phyloP scores from a whole-genome alignment of 208 protist genomes.

The Endotrypanum monterogeii region DNA sequence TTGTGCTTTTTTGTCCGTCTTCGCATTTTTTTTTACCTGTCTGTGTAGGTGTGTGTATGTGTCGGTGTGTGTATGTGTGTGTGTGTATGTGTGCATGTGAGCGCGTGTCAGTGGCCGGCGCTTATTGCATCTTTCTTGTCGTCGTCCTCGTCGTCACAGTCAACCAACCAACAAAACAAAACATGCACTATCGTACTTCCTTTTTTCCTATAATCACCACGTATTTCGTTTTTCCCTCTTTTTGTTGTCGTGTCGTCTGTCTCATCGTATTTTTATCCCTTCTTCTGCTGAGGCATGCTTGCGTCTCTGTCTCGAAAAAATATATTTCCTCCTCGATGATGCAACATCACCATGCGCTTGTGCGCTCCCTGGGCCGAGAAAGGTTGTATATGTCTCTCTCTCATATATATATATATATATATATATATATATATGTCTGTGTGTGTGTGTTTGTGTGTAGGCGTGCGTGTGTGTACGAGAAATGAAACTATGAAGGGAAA shows the following conservation, averaged over 20 bases:
- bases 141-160: slow-evolving; percentile 4
- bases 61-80: neutral
- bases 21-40: neutral
- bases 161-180: slow-evolving; percentile 7
- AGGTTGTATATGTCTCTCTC: too few species aligned
- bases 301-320: neutral
- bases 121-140: slow-evolving; percentile 6
- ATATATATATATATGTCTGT: too few species aligned
- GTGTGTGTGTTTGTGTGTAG: too few species aligned
- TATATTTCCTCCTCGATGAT: neutral
- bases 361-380: neutral
- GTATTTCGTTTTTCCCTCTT: neutral
- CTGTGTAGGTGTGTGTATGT: neutral
- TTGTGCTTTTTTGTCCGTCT: neutral
- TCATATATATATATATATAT: neutral
- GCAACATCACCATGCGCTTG: neutral
- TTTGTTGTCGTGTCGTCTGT: slow-evolving; percentile 1
- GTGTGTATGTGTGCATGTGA: neutral
- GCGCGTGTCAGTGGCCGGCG: slow-evolving; percentile 1
- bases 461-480: neutral
- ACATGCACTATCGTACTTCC: slow-evolving; percentile 9
- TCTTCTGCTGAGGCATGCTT: neutral
- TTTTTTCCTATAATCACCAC: neutral
- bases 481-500: neutral
- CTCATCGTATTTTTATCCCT: neutral